Conservation (phyloP, 2,329 filamentous ascomycete genomes). For the Colletotrichum sp. region DNA sequence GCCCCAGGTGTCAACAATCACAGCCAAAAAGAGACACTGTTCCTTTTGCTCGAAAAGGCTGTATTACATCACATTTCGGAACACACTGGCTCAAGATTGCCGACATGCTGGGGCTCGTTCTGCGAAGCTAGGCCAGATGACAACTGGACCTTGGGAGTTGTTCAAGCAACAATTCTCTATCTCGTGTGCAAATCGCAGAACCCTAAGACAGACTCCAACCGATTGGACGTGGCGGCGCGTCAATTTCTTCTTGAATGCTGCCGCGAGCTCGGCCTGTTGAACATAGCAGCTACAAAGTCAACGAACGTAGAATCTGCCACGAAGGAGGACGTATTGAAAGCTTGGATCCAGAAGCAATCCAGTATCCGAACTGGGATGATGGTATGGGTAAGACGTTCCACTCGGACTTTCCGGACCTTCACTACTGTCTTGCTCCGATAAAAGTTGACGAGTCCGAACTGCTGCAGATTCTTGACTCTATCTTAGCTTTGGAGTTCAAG, state of each 20-base stretch:
- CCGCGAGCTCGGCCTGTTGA: background rate
- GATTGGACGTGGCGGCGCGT: background rate
- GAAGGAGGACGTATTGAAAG: background rate
- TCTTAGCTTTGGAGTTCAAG: slow-evolving; percentile 7
- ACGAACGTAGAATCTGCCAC: background rate
- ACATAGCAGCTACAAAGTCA: background rate
- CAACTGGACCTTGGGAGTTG: background rate
- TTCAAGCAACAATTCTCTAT: background rate
- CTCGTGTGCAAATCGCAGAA: background rate
- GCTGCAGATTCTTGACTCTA: slow-evolving; percentile 14
- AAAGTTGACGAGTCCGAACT: background rate
- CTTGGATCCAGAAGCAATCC: background rate
- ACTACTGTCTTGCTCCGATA: background rate
- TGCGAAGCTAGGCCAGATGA: background rate
- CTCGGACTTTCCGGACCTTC: background rate
- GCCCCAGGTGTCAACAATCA: background rate
- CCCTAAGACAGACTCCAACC: background rate
- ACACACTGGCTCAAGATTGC: background rate
- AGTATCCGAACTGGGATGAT: background rate
- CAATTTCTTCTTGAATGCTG: background rate
- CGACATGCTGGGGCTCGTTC: background rate
- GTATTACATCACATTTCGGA: background rate
- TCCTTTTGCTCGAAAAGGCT: background rate
- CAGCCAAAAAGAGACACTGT: background rate
- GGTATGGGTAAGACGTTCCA: background rate